These are phyloP conservation scores for Lindgomyces ingoldianus DNA, from an alignment of 495 filamentous ascomycete species.

Conservation along the genomic window DNA sequence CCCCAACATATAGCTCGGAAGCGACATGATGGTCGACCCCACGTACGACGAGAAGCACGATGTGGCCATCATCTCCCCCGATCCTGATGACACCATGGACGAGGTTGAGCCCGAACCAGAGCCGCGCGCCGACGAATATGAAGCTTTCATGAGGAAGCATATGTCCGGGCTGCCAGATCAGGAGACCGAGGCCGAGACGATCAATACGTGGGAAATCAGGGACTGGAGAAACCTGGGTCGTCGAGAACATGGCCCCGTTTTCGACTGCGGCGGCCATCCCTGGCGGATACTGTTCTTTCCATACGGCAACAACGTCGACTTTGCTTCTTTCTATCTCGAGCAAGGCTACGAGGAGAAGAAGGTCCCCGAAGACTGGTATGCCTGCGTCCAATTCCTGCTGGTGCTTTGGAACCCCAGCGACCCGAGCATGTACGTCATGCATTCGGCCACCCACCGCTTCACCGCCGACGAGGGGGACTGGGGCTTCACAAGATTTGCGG, in stretches of 20 bases:
- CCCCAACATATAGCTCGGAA: conserved; percentile 55
- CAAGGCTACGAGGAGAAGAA: conserved; percentile 74
- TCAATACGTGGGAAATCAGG: conserved; percentile 82
- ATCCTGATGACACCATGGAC: conserved; percentile 52
- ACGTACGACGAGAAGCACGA: conserved; percentile 73
- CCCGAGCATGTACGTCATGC: conserved; percentile 71
- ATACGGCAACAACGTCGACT: conserved; percentile 87
- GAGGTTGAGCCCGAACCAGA: conserved; percentile 50
- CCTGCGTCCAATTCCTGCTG: conserved; percentile 92
- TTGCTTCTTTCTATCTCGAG: conserved; percentile 93
- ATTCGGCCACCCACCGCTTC: conserved; percentile 81
- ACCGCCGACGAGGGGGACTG: conserved; percentile 96
- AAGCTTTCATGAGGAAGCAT: conserved; percentile 78
- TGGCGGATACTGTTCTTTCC: conserved; percentile 98
- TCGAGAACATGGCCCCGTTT: conserved; percentile 84
- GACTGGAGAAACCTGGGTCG: conserved; percentile 71
- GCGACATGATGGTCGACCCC: conserved; percentile 56
- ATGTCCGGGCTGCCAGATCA: conserved; percentile 73
- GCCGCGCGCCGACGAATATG: conserved; percentile 74
- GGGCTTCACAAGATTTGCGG: conserved; percentile 93
- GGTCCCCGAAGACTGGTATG: conserved; percentile 85
- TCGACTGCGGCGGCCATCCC: conserved; percentile 82
- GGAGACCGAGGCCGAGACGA: conserved; percentile 67
- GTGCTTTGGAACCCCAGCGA: conserved; percentile 93
- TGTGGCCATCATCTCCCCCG: conserved; percentile 80